Percentiles rank a stretch among this genome's conserved stretches.
Conservation (phyloP, 345 rosid genomes). For the Brassica juncea region DNA sequence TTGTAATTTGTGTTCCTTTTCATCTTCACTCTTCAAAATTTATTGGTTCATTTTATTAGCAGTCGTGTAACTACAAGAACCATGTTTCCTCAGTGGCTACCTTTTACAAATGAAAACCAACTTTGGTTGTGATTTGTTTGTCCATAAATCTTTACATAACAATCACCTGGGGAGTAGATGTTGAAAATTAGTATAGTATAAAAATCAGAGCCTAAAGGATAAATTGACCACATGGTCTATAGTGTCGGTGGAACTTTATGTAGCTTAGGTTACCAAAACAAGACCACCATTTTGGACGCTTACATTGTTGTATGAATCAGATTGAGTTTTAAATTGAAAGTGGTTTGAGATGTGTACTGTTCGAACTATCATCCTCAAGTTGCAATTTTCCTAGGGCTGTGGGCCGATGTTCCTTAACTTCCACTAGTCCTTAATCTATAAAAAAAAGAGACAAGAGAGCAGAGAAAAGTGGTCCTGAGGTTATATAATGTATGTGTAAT, state of each 20-base stretch:
- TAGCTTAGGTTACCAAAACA: conserved; percentile 24
- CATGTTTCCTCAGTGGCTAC: neutral
- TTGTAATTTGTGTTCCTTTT: conserved; percentile 39
- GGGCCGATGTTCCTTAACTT: conserved; percentile 84
- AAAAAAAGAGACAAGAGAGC: conserved; percentile 27
- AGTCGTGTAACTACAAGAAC: neutral
- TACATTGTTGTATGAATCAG: conserved; percentile 26
- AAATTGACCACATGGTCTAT: conserved; percentile 24
- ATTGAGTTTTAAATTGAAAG: conserved; percentile 24
- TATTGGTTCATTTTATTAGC: neutral
- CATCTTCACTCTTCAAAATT: neutral
- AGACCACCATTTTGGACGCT: conserved; percentile 20
- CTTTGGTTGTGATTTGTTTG: conserved; percentile 40
- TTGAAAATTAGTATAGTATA: neutral
- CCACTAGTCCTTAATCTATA: conserved; percentile 47
- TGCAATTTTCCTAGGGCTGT: conserved; percentile 59
- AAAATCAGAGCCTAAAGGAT: neutral
- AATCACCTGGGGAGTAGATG: neutral
- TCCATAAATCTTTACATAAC: neutral
- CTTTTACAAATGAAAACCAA: neutral
- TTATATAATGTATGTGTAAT: conserved; percentile 41
- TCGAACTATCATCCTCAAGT: conserved; percentile 71
- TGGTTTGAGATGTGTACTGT: conserved; percentile 43
- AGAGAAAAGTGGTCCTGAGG: conserved; percentile 67
- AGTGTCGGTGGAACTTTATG: conserved; percentile 24